Evolutionary conservation across 2,329 filamentous ascomycete genomes (phyloP).

Genomic region (Colletotrichum lini): DNA sequence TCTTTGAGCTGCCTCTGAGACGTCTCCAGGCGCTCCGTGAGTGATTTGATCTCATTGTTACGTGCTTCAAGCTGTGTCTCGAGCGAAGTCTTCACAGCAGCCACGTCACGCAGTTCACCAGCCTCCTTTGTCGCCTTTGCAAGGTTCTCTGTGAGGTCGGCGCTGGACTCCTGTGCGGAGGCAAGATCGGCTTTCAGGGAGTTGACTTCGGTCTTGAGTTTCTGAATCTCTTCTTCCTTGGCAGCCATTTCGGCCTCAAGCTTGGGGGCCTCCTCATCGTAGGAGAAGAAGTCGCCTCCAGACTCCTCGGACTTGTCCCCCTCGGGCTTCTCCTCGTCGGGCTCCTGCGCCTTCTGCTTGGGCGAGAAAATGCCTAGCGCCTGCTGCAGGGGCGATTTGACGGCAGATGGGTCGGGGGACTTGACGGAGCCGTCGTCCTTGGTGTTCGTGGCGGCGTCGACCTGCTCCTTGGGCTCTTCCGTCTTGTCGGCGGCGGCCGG

Average conservation of each 20-base stretch:
- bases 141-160: slow-evolving; percentile 76
- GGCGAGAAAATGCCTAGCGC: slow-evolving; percentile 66
- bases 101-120: slow-evolving; percentile 60
- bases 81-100: slow-evolving; percentile 59
- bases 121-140: slow-evolving; percentile 78
- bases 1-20: slow-evolving; percentile 61
- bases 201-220: slow-evolving; percentile 78
- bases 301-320: slow-evolving; percentile 51
- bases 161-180: slow-evolving; percentile 78
- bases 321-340: slow-evolving; percentile 46
- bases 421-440: slow-evolving; percentile 47
- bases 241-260: slow-evolving; percentile 56
- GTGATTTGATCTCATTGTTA: slow-evolving; percentile 62
- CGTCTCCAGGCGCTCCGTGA: slow-evolving; percentile 64
- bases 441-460: slow-evolving; percentile 42
- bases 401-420: slow-evolving; percentile 47
- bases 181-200: slow-evolving; percentile 79
- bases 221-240: slow-evolving; percentile 78
- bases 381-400: slow-evolving; percentile 63
- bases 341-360: slow-evolving; percentile 58
- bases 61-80: slow-evolving; percentile 65
- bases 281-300: slow-evolving; percentile 88
- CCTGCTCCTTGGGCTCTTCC: slow-evolving; percentile 34
- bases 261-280: slow-evolving; percentile 87
- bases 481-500: slow-evolving; percentile 49